A percentile compares a stretch with the other conserved stretches of the same genome.
phyloP scores from a whole-genome alignment of 139 green algal genomes.

The Picochlorum costavermella region DNA sequence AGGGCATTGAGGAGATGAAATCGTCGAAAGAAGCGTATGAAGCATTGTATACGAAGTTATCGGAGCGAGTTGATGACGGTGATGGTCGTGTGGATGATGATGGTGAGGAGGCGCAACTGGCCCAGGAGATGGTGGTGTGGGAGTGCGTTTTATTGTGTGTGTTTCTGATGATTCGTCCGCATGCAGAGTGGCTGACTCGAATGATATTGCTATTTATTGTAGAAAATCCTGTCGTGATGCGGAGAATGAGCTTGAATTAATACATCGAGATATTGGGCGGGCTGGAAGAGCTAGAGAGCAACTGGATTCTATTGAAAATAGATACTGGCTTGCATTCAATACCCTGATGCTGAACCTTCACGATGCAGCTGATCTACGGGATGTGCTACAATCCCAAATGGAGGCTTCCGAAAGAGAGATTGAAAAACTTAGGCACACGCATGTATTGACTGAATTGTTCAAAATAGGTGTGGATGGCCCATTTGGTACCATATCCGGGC shows the following conservation, averaged over 20 bases:
- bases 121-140: too few species aligned
- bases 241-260: not conserved
- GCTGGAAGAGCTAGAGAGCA: constrained; percentile 2
- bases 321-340: constrained; percentile 23
- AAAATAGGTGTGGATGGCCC: constrained; percentile 78
- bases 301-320: constrained; percentile 18
- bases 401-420: not conserved
- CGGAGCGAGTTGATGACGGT: too few species aligned
- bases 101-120: too few species aligned
- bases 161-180: too few species aligned
- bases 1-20: constrained; percentile 55
- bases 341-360: constrained; percentile 6
- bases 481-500: constrained; percentile 81
- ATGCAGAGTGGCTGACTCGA: too few species aligned
- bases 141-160: too few species aligned
- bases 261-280: constrained; percentile 7
- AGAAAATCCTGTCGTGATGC: too few species aligned
- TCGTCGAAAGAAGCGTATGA: constrained; percentile 51
- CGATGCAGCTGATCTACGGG: not conserved
- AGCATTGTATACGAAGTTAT: not conserved
- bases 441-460: constrained; percentile 82
- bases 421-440: constrained; percentile 12
- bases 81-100: too few species aligned
- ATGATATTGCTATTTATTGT: too few species aligned
- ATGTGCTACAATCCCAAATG: not conserved